A percentile compares a stretch with the other conserved stretches of the same genome.
These are phyloP conservation scores for Colletotrichum karsti DNA, from an alignment of 2,329 filamentous ascomycete species.

Conservation along the genomic window DNA sequence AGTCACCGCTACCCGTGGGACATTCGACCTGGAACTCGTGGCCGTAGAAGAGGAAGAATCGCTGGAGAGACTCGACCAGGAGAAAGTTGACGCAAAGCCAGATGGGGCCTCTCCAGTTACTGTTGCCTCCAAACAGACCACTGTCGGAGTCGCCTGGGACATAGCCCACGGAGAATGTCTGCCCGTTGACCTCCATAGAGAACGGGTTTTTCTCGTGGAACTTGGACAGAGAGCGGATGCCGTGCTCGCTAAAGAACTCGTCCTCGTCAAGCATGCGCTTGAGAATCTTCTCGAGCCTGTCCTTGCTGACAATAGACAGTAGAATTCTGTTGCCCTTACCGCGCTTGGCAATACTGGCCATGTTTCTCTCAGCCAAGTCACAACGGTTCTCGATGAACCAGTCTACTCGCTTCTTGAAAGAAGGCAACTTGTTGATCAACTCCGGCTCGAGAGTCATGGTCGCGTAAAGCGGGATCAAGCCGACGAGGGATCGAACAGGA, in stretches of 20 bases:
- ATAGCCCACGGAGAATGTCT: slow-evolving; percentile 87
- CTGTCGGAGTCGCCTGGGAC: slow-evolving; percentile 97
- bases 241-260: slow-evolving; percentile 90
- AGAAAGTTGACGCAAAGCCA: slow-evolving; percentile 98
- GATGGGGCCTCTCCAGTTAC: slow-evolving; percentile 95
- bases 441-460: slow-evolving; percentile 93
- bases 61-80: slow-evolving; percentile 90
- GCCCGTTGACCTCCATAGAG: slow-evolving; percentile 95
- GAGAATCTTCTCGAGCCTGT: slow-evolving; percentile 88
- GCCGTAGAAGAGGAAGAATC: slow-evolving; percentile 97
- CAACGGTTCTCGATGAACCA: slow-evolving; percentile 93
- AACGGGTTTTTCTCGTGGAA: slow-evolving; percentile 90
- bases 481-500: slow-evolving; percentile 90
- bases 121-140: slow-evolving; percentile 94
- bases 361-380: slow-evolving; percentile 91
- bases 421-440: slow-evolving; percentile 88
- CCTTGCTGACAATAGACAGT: slow-evolving; percentile 90
- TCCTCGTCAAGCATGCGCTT: slow-evolving; percentile 92
- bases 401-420: slow-evolving; percentile 90
- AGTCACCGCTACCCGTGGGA: slow-evolving; percentile 90
- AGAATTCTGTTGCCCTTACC: slow-evolving; percentile 91
- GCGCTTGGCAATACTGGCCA: slow-evolving; percentile 89
- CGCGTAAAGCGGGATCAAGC: slow-evolving; percentile 91
- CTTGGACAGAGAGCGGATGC: slow-evolving; percentile 91
- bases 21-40: slow-evolving; percentile 90